phyloP scores from a whole-genome alignment of 2,329 filamentous ascomycete species.

The Microsporum audouinii region DNA sequence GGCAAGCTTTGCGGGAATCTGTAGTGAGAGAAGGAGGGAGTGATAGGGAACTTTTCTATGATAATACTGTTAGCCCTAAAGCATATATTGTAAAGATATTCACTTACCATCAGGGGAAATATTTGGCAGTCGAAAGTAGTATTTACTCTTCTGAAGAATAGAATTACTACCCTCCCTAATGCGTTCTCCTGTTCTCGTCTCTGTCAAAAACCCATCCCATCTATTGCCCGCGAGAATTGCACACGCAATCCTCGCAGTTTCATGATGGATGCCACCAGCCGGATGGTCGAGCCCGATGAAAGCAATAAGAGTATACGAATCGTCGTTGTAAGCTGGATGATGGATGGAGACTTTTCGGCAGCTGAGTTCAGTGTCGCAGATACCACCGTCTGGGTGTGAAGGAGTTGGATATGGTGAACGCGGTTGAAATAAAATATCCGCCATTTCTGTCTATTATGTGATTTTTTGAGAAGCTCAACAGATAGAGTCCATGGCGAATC shows the following conservation, averaged over 20 bases:
- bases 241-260: neutral
- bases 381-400: neutral
- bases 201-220: constrained; percentile 2
- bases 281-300: neutral
- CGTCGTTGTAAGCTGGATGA: neutral
- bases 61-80: neutral
- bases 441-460: too few relatives aligned
- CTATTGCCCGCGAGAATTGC: neutral
- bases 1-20: neutral
- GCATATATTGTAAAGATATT: neutral
- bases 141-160: neutral
- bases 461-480: too few relatives aligned
- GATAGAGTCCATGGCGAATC: too few relatives aligned
- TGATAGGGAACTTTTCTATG: neutral
- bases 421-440: neutral
- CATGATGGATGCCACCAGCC: neutral
- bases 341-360: neutral
- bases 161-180: neutral
- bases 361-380: neutral
- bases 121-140: constrained; percentile 5
- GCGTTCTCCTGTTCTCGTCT: neutral
- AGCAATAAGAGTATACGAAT: neutral
- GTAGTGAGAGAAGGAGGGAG: neutral
- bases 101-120: neutral
- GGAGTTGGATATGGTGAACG: neutral